Conservation (phyloP, 2,329 filamentous ascomycete species). For the Podosphaera fusca region DNA sequence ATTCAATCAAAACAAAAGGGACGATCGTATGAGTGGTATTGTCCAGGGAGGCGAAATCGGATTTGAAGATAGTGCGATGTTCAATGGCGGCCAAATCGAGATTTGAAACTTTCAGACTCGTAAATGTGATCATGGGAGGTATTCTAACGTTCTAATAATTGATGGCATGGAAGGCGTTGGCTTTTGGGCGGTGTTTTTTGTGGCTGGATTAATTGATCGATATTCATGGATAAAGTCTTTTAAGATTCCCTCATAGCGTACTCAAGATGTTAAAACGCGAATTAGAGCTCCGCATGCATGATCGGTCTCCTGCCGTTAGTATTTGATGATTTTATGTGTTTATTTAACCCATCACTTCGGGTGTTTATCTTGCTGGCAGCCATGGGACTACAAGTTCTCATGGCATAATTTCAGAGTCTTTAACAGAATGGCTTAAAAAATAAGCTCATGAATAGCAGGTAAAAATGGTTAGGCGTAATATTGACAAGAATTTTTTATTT, state of each 20-base stretch:
- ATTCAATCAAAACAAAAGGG: conserved; percentile 1
- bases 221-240: background rate
- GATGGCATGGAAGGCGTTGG: background rate
- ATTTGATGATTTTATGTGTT: background rate
- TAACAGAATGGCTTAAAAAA: no score
- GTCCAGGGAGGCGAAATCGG: conserved; percentile 33
- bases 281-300: background rate
- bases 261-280: background rate
- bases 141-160: background rate
- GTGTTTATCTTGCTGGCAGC: background rate
- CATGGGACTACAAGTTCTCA: no score
- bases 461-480: no score
- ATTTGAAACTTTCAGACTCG: conserved; percentile 21
- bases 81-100: conserved; percentile 39
- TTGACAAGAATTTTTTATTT: no score
- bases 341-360: background rate
- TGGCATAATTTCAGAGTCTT: no score
- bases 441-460: no score
- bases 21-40: conserved; percentile 40
- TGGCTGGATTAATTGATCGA: background rate
- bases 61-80: conserved; percentile 26
- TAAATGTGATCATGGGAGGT: background rate
- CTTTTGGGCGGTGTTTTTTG: conserved; percentile 2
- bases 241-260: background rate
- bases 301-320: background rate